A percentile compares a stretch with the other conserved stretches of the same genome.
Evolutionary conservation across 257 asterid species (phyloP).

Genomic region (Solanum lycopersicoides): DNA sequence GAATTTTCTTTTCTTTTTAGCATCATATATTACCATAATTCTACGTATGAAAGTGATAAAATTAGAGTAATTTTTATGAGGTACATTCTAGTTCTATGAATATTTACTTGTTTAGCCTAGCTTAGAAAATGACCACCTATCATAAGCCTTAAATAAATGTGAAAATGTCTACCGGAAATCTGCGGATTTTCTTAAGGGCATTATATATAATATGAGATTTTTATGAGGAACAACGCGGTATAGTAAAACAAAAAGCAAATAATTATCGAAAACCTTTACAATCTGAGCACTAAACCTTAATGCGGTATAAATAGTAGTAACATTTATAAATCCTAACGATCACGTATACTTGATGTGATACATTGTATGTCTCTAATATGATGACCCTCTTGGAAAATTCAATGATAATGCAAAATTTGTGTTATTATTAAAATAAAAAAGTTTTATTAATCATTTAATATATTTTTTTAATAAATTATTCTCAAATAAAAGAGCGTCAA

Average conservation of each 20-base stretch:
- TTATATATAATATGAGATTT: no score
- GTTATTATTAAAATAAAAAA: background rate
- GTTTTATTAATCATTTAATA: background rate
- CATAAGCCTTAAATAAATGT: background rate
- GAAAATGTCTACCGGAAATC: background rate
- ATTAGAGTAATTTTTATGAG: background rate
- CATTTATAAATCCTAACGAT: background rate
- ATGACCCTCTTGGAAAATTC: background rate
- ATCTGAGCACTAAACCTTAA: no score
- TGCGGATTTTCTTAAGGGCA: no score
- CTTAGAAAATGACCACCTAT: background rate
- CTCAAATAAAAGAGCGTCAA: background rate
- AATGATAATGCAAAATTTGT: background rate
- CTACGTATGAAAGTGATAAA: background rate
- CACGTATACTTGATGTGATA: background rate
- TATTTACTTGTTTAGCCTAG: background rate
- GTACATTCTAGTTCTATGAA: background rate
- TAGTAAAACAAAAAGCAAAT: background rate
- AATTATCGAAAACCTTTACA: background rate
- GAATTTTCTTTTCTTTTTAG: no score
- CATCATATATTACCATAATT: background rate
- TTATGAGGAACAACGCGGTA: no score
- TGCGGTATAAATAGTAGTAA: background rate
- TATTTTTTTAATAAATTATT: background rate
- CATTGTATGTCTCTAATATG: background rate